Conservation (phyloP, 75 land plant species). For the Adiantum capillusveneris region DNA sequence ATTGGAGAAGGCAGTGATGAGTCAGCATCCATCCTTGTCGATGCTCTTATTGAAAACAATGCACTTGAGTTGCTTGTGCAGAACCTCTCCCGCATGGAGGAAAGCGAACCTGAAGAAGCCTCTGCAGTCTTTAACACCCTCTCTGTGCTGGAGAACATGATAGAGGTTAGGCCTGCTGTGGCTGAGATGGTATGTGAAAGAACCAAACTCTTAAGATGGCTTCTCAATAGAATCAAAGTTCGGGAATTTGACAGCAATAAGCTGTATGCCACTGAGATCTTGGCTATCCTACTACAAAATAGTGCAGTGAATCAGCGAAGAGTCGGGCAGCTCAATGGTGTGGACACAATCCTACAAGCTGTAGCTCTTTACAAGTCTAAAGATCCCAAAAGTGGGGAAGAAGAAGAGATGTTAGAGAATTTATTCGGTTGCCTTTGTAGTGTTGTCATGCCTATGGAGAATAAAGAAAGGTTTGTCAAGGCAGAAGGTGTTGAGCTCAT, state of each 20-base stretch:
- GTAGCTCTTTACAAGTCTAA: conserved; percentile 89
- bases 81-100: conserved; percentile 68
- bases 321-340: conserved; percentile 92
- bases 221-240: conserved; percentile 70
- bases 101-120: conserved; percentile 77
- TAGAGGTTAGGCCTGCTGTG: conserved; percentile 84
- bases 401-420: conserved; percentile 98
- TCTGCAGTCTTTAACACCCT: conserved; percentile 71
- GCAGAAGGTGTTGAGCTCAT: conserved; percentile 98
- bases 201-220: conserved; percentile 82
- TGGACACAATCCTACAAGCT: conserved; percentile 80
- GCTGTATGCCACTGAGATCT: conserved; percentile 92
- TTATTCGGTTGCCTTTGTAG: conserved; percentile 95
- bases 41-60: conserved; percentile 78
- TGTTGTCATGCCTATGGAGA: conserved; percentile 94
- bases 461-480: conserved; percentile 94
- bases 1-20: conserved; percentile 67
- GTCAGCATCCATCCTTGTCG: conserved; percentile 60
- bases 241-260: conserved; percentile 92
- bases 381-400: conserved; percentile 87
- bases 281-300: conserved; percentile 88
- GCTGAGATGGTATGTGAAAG: conserved; percentile 89
- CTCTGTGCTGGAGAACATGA: conserved; percentile 76
- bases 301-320: conserved; percentile 81
- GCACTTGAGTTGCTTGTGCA: conserved; percentile 83